Evolutionary conservation across 2,329 filamentous ascomycete genomes (phyloP).

Genomic region (Chaetomium olivaceum): DNA sequence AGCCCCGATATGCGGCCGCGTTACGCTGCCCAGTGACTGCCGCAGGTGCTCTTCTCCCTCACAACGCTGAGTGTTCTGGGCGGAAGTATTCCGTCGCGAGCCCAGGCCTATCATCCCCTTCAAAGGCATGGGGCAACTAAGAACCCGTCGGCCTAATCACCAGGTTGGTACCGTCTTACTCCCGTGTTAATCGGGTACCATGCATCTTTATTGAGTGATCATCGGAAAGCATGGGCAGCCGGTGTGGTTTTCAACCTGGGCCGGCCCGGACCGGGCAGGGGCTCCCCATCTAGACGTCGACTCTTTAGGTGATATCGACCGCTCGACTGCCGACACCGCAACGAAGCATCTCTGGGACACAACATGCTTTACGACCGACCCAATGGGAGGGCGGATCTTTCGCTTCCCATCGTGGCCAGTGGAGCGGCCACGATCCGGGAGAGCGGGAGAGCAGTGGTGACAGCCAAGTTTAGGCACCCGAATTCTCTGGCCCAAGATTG

Average conservation of each 20-base stretch:
- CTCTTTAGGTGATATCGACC: background rate
- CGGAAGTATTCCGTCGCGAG: background rate
- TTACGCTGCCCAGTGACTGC: background rate
- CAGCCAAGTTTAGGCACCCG: slow-evolving; percentile 22
- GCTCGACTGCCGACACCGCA: background rate
- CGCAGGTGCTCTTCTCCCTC: background rate
- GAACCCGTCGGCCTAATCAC: background rate
- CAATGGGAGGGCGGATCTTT: slow-evolving; percentile 6
- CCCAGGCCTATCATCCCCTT: background rate
- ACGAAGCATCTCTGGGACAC: background rate
- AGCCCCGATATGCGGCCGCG: background rate
- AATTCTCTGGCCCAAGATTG: slow-evolving; percentile 22
- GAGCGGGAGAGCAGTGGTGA: background rate
- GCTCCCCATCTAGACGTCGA: background rate
- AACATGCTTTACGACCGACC: slow-evolving; percentile 10
- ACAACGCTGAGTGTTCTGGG: background rate
- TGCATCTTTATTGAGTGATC: background rate
- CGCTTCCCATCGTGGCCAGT: background rate
- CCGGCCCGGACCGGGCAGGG: slow-evolving; percentile 1
- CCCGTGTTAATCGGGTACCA: background rate
- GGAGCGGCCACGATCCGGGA: background rate
- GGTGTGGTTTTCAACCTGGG: background rate
- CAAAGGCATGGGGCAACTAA: background rate
- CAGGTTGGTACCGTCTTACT: background rate
- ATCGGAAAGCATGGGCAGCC: background rate